A percentile compares a stretch with the other conserved stretches of the same genome.
These are phyloP conservation scores for Porphyrellus cyaneotinctus DNA, from an alignment of 768 basidiomycete genomes.

Conservation along the genomic window DNA sequence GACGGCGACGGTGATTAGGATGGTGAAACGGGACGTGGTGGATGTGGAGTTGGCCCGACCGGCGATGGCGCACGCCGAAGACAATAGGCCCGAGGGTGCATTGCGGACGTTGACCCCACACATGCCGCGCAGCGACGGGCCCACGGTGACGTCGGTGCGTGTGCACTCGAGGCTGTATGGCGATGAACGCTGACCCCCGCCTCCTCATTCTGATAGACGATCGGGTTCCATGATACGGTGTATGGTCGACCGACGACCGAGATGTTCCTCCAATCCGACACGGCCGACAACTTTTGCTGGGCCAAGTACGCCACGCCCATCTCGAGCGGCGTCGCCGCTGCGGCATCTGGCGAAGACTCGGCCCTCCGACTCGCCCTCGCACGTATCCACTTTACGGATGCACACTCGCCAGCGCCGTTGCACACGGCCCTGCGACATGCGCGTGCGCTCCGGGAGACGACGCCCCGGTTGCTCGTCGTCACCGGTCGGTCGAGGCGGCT, in stretches of 20 bases:
- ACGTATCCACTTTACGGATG: slow-evolving; percentile 62
- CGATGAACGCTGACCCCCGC: neutral
- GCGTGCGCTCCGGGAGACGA: slow-evolving; percentile 15
- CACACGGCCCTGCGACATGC: slow-evolving; percentile 51
- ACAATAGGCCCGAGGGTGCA: neutral
- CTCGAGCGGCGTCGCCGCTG: neutral
- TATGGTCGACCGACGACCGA: slow-evolving; percentile 65
- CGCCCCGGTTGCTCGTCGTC: slow-evolving; percentile 54
- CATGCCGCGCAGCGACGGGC: neutral
- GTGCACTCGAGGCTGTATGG: neutral
- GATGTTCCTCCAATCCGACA: slow-evolving; percentile 70
- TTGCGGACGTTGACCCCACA: neutral
- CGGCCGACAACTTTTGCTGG: slow-evolving; percentile 81
- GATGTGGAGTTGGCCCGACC: slow-evolving; percentile 19
- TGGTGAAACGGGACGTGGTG: slow-evolving; percentile 47
- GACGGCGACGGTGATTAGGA: slow-evolving; percentile 69
- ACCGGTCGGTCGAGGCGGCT: slow-evolving; percentile 73
- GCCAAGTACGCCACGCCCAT: slow-evolving; percentile 45
- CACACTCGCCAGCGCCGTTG: slow-evolving; percentile 52
- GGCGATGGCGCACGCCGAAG: slow-evolving; percentile 22
- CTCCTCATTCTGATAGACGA: slow-evolving; percentile 6
- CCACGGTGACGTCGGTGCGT: slow-evolving; percentile 9
- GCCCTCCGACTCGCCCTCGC: slow-evolving; percentile 37
- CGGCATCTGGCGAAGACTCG: neutral
- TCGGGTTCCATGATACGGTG: slow-evolving; percentile 61